Conservation (phyloP, 2,329 filamentous ascomycete species). For the Malbranchea cinnamomea region DNA sequence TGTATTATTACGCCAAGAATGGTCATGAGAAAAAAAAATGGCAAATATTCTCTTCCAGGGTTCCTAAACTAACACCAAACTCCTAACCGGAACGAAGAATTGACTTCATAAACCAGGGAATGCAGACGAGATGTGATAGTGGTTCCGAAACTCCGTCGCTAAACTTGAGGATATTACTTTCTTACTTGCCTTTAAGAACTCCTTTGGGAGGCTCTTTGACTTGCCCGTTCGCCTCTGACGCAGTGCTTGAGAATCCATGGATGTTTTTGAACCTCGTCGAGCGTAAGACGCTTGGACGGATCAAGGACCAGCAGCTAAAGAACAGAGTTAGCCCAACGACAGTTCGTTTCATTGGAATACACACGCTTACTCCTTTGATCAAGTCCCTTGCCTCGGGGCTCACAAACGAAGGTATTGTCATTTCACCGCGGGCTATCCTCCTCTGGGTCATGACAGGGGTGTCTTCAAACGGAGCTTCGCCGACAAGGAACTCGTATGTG, state of each 20-base stretch:
- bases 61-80: too few species aligned
- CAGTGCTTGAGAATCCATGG: conserved; percentile 98
- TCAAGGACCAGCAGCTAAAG: conserved; percentile 77
- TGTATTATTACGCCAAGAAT: conserved; percentile 5
- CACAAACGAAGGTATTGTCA: conserved; percentile 82
- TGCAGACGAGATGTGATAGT: too few species aligned
- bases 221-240: conserved; percentile 36
- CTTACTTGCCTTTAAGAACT: conserved; percentile 5
- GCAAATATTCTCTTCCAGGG: neutral
- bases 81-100: too few species aligned
- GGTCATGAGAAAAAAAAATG: conserved; percentile 3
- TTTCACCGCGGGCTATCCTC: conserved; percentile 76
- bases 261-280: conserved; percentile 77
- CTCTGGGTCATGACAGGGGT: conserved; percentile 87
- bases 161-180: conserved; percentile 3
- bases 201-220: conserved; percentile 29
- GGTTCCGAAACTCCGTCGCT: too few species aligned
- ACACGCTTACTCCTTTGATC: conserved; percentile 64
- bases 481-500: conserved; percentile 91
- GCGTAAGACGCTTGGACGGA: conserved; percentile 78
- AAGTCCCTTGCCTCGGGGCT: conserved; percentile 81
- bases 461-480: conserved; percentile 94
- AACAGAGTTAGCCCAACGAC: conserved; percentile 12
- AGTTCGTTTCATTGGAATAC: neutral
- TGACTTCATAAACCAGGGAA: too few species aligned